These are phyloP conservation scores for Elymus sibiricus DNA, from an alignment of 176 grass and related monocot species.

Conservation along the genomic window DNA sequence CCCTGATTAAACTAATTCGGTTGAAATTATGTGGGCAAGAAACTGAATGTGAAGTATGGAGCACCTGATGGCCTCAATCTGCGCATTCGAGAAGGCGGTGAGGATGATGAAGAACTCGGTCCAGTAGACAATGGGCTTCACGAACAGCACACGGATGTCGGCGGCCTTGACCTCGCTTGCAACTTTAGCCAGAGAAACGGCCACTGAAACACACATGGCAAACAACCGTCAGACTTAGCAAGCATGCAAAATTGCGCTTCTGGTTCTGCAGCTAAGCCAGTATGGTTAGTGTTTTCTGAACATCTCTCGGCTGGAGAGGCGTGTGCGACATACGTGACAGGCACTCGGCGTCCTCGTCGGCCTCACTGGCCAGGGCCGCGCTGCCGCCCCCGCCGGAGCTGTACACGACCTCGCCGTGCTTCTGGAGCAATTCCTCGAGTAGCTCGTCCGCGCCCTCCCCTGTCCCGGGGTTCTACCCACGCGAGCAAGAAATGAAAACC, in stretches of 20 bases:
- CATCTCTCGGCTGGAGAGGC: not conserved
- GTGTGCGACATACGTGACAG: slow-evolving; percentile 62
- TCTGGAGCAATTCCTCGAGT: slow-evolving; percentile 87
- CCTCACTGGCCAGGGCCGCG: slow-evolving; percentile 26
- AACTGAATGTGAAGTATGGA: not conserved
- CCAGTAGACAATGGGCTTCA: slow-evolving; percentile 93
- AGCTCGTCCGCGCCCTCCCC: slow-evolving; percentile 62
- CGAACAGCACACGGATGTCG: slow-evolving; percentile 78
- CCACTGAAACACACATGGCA: slow-evolving; percentile 47
- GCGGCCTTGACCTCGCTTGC: slow-evolving; percentile 89
- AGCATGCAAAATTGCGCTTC: not conserved
- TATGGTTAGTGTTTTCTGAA: not conserved
- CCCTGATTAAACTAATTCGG: no score
- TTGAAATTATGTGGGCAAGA: no score
- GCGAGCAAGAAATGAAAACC: not conserved
- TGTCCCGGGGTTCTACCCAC: slow-evolving; percentile 33
- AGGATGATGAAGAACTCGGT: slow-evolving; percentile 94
- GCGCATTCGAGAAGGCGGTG: slow-evolving; percentile 91
- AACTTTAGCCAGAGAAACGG: slow-evolving; percentile 73
- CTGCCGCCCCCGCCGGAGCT: slow-evolving; percentile 25
- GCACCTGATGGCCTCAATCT: slow-evolving; percentile 94
- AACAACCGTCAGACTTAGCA: not conserved
- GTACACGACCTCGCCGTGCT: slow-evolving; percentile 91
- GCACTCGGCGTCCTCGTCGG: slow-evolving; percentile 78
- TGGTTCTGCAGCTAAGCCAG: not conserved